Evolutionary conservation across 352 stramenopile species (phyloP).

Genomic region (Peronosclerospora sorghi): DNA sequence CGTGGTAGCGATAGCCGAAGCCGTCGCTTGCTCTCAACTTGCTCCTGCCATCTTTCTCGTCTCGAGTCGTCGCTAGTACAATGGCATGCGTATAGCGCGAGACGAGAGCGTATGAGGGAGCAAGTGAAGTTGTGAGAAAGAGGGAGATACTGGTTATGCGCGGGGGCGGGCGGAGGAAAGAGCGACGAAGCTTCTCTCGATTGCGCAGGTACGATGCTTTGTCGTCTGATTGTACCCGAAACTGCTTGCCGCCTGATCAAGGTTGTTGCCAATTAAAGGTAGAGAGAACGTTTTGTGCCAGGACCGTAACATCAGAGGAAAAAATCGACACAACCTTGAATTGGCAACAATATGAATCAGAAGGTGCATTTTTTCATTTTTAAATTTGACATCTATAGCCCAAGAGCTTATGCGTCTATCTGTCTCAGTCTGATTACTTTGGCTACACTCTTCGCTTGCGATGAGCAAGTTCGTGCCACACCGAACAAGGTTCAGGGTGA

Average conservation of each 20-base stretch:
- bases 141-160: background rate
- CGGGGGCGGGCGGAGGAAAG: constrained; percentile 5
- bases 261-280: too few species aligned
- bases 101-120: constrained; percentile 27
- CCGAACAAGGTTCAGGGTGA: too few species aligned
- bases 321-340: too few species aligned
- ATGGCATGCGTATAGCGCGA: background rate
- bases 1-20: constrained; percentile 16
- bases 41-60: constrained; percentile 48
- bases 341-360: too few species aligned
- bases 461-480: too few species aligned
- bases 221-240: constrained; percentile 14
- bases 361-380: too few species aligned
- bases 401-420: too few species aligned
- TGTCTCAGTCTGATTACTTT: too few species aligned
- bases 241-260: constrained; percentile 16
- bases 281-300: too few species aligned
- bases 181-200: constrained; percentile 2
- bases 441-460: too few species aligned
- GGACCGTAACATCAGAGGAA: too few species aligned
- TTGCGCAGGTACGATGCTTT: constrained; percentile 10
- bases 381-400: too few species aligned
- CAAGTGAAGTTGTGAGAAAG: constrained; percentile 38
- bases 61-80: background rate
- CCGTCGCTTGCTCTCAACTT: constrained; percentile 49